These are phyloP conservation scores for Olyra latifolia DNA, from an alignment of 176 grass and related monocot species.

Conservation along the genomic window DNA sequence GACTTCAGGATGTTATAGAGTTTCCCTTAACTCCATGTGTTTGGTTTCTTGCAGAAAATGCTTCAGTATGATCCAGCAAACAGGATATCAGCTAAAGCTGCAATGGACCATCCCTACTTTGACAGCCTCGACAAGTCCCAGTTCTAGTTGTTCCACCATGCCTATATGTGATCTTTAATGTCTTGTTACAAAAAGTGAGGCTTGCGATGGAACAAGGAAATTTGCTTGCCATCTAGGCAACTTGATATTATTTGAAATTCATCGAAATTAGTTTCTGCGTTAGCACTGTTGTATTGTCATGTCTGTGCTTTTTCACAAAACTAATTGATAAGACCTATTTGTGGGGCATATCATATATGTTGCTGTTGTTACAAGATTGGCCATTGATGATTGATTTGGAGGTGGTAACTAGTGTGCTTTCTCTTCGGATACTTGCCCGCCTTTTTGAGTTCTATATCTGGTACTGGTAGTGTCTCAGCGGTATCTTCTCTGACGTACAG, in stretches of 20 bases:
- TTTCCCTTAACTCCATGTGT: not conserved
- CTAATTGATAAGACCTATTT: no score
- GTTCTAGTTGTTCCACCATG: constrained; percentile 42
- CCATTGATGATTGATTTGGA: no score
- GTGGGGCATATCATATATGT: no score
- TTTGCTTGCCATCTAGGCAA: constrained; percentile 46
- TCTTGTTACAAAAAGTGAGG: not conserved
- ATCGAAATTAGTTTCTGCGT: not conserved
- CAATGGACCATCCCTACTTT: constrained; percentile 87
- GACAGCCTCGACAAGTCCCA: constrained; percentile 83
- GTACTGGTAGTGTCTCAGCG: no score
- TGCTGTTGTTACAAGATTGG: no score
- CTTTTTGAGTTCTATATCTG: no score
- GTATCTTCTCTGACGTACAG: no score
- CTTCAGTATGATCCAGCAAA: constrained; percentile 65
- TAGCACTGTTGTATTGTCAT: not conserved
- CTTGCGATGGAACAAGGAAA: not conserved
- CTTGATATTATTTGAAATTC: no score
- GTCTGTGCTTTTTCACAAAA: no score
- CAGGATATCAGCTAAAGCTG: constrained; percentile 76
- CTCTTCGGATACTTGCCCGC: no score
- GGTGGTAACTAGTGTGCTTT: no score
- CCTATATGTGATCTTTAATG: constrained; percentile 2
- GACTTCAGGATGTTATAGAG: not conserved
- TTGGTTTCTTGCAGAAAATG: constrained; percentile 67